phyloP scores from a whole-genome alignment of 495 filamentous ascomycete genomes.

The Penicillium odoratum region DNA sequence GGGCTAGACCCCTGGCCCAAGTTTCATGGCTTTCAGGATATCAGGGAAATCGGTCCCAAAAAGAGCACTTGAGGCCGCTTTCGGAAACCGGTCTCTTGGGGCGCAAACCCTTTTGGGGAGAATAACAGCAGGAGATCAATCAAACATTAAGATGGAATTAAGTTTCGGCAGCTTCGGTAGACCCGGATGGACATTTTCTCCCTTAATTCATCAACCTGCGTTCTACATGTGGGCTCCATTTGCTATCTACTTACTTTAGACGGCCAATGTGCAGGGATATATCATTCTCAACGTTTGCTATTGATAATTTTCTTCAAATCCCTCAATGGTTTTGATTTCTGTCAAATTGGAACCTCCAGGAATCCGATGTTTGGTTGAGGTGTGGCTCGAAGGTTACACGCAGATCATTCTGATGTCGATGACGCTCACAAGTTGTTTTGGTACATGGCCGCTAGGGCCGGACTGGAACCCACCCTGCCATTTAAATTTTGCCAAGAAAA shows the following conservation, averaged over 20 bases:
- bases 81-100: slow-evolving; percentile 10
- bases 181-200: too few species aligned
- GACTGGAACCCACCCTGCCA: not conserved
- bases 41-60: slow-evolving; percentile 9
- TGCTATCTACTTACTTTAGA: not conserved
- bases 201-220: too few species aligned
- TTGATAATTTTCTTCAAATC: not conserved
- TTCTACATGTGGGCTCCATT: not conserved
- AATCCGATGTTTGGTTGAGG: not conserved
- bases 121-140: not conserved
- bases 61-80: slow-evolving; percentile 9
- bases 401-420: slow-evolving; percentile 14
- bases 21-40: slow-evolving; percentile 9
- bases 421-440: slow-evolving; percentile 27
- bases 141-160: not conserved
- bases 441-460: not conserved
- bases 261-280: not conserved
- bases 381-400: slow-evolving; percentile 19
- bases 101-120: not conserved
- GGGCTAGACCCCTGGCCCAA: slow-evolving; percentile 20
- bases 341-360: not conserved
- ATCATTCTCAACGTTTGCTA: not conserved
- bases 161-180: not conserved
- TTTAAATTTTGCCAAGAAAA: not conserved
- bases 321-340: not conserved